phyloP scores from a whole-genome alignment of 306 rosid species.

The Ormosia semicastrata region DNA sequence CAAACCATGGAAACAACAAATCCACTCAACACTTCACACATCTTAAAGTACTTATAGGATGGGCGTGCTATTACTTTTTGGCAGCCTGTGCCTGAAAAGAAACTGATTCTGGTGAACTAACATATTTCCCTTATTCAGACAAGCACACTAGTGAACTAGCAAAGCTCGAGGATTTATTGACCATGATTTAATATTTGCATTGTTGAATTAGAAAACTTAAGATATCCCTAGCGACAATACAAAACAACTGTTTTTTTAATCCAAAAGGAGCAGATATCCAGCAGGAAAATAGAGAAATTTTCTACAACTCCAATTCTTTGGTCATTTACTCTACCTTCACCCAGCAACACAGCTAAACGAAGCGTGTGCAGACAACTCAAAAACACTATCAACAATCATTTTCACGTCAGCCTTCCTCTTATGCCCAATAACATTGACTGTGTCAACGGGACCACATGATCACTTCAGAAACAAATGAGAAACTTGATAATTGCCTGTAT shows the following conservation, averaged over 20 bases:
- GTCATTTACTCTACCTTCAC: constrained; percentile 36
- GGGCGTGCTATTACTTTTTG: not conserved
- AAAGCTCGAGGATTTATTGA: not conserved
- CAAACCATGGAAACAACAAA: not conserved
- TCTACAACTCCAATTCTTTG: constrained; percentile 22
- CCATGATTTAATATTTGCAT: not conserved
- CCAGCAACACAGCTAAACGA: constrained; percentile 30
- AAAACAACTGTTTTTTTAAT: constrained; percentile 1
- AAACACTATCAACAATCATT: constrained; percentile 29
- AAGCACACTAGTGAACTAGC: not conserved
- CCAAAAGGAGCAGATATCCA: constrained; percentile 10
- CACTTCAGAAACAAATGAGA: constrained; percentile 45
- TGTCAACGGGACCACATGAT: constrained; percentile 39
- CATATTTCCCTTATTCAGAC: not conserved
- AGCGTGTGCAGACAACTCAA: constrained; percentile 26
- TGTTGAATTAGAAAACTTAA: not conserved
- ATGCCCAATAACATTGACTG: constrained; percentile 32
- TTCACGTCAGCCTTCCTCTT: constrained; percentile 38
- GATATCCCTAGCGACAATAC: constrained; percentile 18
- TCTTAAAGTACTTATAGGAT: not conserved
- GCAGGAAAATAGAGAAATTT: not conserved
- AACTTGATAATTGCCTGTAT: constrained; percentile 46
- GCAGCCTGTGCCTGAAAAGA: not conserved
- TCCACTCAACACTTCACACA: not conserved
- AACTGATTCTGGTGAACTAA: not conserved